A percentile compares a stretch with the other conserved stretches of the same genome.
Conservation (phyloP, 139 green algal species). For the Astrephomene gubernaculifera region DNA sequence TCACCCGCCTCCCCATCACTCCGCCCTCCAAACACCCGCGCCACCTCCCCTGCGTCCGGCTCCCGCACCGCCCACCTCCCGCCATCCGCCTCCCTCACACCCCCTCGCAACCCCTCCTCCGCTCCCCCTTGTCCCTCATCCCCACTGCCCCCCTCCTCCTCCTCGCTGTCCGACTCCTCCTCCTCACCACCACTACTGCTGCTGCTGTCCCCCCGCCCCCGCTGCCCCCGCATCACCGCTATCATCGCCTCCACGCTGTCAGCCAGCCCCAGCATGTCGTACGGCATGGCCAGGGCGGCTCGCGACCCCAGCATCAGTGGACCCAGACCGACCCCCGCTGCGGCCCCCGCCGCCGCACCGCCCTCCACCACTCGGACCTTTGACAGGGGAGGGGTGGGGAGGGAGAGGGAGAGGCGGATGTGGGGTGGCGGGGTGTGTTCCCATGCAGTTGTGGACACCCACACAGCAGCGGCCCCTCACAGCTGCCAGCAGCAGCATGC, state of each 20-base stretch:
- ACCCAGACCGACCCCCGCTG: conserved; percentile 4
- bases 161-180: background rate
- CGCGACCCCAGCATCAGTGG: conserved; percentile 56
- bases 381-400: background rate
- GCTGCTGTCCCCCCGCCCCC: background rate
- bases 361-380: conserved; percentile 12
- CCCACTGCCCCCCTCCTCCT: background rate
- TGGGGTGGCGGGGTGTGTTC: too few species aligned
- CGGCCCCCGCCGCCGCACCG: background rate
- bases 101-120: background rate
- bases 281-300: conserved; percentile 62
- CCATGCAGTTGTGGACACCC: too few species aligned
- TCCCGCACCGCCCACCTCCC: background rate
- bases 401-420: too few species aligned
- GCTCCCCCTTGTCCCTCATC: background rate
- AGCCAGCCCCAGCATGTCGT: conserved; percentile 63
- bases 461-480: too few species aligned
- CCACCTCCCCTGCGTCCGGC: background rate
- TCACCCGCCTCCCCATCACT: too few species aligned
- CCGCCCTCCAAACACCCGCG: background rate
- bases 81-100: background rate
- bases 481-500: background rate
- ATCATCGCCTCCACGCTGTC: conserved; percentile 46
- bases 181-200: background rate
- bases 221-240: background rate